Conservation (phyloP, 164 flowering plant genomes). For the Tetracentron sinense region DNA sequence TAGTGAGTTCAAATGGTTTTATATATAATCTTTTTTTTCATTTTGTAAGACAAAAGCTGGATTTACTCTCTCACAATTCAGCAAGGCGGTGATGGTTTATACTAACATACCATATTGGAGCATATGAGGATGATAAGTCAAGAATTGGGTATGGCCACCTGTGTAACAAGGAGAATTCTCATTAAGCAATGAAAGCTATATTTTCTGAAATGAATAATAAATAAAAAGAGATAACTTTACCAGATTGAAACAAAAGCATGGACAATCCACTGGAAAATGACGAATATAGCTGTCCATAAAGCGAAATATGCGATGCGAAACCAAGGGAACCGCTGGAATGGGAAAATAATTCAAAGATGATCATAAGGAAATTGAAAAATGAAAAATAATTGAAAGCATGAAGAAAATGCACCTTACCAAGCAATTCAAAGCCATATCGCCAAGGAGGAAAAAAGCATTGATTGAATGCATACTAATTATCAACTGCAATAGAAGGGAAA, state of each 20-base stretch:
- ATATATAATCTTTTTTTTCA: too few species aligned
- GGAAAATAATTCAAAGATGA: neutral
- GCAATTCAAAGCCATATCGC: conserved; percentile 68
- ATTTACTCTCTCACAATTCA: neutral
- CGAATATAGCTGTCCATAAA: conserved; percentile 63
- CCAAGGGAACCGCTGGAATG: conserved; percentile 71
- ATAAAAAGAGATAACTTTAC: too few species aligned
- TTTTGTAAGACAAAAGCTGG: neutral
- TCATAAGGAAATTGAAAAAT: neutral
- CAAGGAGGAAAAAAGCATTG: conserved; percentile 77
- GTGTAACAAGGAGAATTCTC: conserved; percentile 8
- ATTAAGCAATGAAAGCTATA: too few species aligned
- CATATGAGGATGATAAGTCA: conserved; percentile 52
- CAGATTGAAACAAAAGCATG: conserved; percentile 63
- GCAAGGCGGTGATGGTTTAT: neutral
- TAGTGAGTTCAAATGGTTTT: neutral
- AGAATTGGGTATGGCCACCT: conserved; percentile 75
- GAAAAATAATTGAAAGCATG: neutral
- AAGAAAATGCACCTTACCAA: conserved; percentile 47
- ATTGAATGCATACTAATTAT: conserved; percentile 70
- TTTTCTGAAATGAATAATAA: too few species aligned
- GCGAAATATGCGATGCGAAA: conserved; percentile 82
- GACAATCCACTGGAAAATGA: conserved; percentile 78
- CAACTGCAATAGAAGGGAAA: conserved; percentile 43
- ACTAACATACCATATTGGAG: conserved; percentile 49